Conservation (phyloP, 2,329 filamentous ascomycete genomes). For the Parafenestella ontariensis region DNA sequence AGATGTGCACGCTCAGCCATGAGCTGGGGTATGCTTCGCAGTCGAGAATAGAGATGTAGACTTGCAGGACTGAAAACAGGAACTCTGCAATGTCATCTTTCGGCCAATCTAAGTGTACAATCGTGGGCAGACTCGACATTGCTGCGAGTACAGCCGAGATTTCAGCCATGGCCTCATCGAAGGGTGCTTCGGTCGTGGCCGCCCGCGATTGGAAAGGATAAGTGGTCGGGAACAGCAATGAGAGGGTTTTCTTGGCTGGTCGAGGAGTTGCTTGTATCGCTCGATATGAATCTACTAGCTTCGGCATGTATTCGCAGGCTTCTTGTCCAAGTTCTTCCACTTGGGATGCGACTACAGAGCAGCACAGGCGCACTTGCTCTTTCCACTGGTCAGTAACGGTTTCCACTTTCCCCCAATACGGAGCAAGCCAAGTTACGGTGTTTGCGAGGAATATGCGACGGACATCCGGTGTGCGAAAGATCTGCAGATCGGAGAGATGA, state of each 20-base stretch:
- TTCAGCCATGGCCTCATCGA: slow-evolving; percentile 89
- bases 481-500: slow-evolving; percentile 82
- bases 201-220: slow-evolving; percentile 86
- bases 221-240: slow-evolving; percentile 84
- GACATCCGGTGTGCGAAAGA: slow-evolving; percentile 82
- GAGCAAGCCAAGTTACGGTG: slow-evolving; percentile 87
- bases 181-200: slow-evolving; percentile 66
- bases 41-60: slow-evolving; percentile 86
- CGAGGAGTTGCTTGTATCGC: slow-evolving; percentile 73
- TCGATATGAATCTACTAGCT: slow-evolving; percentile 88
- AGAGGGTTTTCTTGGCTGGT: slow-evolving; percentile 67
- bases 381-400: slow-evolving; percentile 84
- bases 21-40: slow-evolving; percentile 87
- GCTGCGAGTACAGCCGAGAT: slow-evolving; percentile 86
- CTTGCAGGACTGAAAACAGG: slow-evolving; percentile 78
- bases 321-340: slow-evolving; percentile 78
- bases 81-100: slow-evolving; percentile 78
- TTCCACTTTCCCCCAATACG: slow-evolving; percentile 84
- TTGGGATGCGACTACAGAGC: slow-evolving; percentile 88
- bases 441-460: slow-evolving; percentile 76
- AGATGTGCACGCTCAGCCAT: slow-evolving; percentile 94
- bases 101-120: slow-evolving; percentile 76
- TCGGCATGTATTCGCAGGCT: slow-evolving; percentile 87
- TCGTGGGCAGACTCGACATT: slow-evolving; percentile 74
- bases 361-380: slow-evolving; percentile 91